Conservation (phyloP, 169 alveolate species). For the Plasmodium ovale region DNA sequence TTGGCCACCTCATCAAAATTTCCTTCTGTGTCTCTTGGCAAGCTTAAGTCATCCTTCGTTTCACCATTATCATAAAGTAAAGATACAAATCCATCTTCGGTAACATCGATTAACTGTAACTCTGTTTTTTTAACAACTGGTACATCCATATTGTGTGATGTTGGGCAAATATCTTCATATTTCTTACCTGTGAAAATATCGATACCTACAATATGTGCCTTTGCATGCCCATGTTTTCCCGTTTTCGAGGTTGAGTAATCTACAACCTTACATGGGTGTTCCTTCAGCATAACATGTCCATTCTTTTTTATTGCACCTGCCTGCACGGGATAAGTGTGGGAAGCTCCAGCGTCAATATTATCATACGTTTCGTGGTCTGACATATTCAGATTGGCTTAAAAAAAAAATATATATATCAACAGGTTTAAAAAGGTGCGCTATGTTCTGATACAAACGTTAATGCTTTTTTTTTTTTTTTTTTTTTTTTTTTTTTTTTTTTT, state of each 20-base stretch:
- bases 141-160: conserved; percentile 98
- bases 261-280: conserved; percentile 98
- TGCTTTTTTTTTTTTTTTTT: not conserved
- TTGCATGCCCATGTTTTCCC: conserved; percentile 99
- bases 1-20: conserved; percentile 92
- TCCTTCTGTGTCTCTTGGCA: conserved; percentile 96
- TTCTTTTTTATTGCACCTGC: conserved; percentile 98
- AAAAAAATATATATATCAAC: not conserved
- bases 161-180: conserved; percentile 97
- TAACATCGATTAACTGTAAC: conserved; percentile 92
- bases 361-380: conserved; percentile 86
- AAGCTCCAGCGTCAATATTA: conserved; percentile 95
- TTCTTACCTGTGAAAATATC: conserved; percentile 98
- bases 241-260: conserved; percentile 97
- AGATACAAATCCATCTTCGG: conserved; percentile 95
- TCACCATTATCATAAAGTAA: conserved; percentile 95
- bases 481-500: too few species aligned
- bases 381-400: conserved; percentile 11
- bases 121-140: conserved; percentile 95
- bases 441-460: too few species aligned
- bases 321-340: conserved; percentile 95
- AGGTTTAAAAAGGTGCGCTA: too few species aligned
- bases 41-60: conserved; percentile 95
- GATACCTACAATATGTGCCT: conserved; percentile 97
- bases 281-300: conserved; percentile 97